Evolutionary conservation across 108 stramenopile species (phyloP), one percentile per base, ranked within the genome.

Genomic region (Stephanodiscus triporus): DNA sequence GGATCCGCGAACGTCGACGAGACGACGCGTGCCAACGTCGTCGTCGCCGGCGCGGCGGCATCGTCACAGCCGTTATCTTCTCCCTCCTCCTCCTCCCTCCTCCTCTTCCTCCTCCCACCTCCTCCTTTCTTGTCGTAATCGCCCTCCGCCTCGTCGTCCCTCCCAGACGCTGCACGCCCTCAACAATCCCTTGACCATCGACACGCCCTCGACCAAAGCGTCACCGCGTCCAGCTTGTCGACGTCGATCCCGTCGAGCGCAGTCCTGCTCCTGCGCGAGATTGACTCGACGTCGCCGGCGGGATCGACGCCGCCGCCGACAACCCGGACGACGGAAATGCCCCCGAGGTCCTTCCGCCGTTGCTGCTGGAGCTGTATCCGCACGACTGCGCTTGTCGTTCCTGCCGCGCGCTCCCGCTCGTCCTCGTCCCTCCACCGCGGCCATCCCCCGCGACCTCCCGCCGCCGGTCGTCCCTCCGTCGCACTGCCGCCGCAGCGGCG

Each of bases 401-500:
- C 55, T 69, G 16, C 73, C 40, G 24, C 73, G n/a, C 67, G n/a
- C n/a, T n/a, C 47, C 80, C 17, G 9, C 58, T 54, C 76, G 49
- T 24, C 84, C 48, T 32, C 82, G 30, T 17, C 59, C n/a, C 36
- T 8, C 70, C 66, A 5, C 32, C 4, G 20, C 73, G 27, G 24
- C 73, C 67, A 5, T 34, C n/a, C 32, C 47, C 80, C 17, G 13
- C 73, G 58, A 36, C 78, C 67, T 19, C 77, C 82, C 56, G 7
- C 84, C 72, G 10, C 68, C 69, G 9, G 59, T 56, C 3, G 51
- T 64, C 17, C 63, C 69, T 82, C 85, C 6, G 64, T 50, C 6
- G 89, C 87, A 6, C 83, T 74, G 30, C 83, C 84, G 68, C 75
- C 75, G 63, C 88, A 91, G 10, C 88, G 74, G 13, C 88, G 88